Evolutionary conservation across 106 monocot species (phyloP).

Genomic region (Phalaenopsis equestris): DNA sequence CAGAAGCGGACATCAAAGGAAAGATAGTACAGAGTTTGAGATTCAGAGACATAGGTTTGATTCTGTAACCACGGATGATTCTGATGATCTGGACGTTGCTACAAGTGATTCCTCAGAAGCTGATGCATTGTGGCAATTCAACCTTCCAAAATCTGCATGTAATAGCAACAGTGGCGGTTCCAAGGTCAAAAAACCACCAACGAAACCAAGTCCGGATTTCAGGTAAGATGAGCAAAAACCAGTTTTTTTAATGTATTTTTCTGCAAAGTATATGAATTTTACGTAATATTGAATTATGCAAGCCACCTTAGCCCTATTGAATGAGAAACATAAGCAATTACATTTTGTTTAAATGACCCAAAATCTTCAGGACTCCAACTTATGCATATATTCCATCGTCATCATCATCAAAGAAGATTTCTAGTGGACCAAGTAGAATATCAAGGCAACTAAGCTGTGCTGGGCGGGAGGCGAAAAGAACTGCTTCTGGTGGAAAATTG

Average conservation of each 20-base stretch:
- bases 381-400: conserved; percentile 34
- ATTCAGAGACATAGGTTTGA: conserved; percentile 35
- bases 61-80: conserved; percentile 38
- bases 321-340: neutral
- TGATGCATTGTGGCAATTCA: conserved; percentile 59
- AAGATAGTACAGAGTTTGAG: conserved; percentile 34
- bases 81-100: conserved; percentile 68
- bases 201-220: conserved; percentile 44
- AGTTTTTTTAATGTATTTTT: no score
- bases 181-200: conserved; percentile 55
- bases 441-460: conserved; percentile 21
- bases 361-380: conserved; percentile 24
- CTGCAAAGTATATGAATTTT: no score
- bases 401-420: conserved; percentile 26
- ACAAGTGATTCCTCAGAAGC: conserved; percentile 92
- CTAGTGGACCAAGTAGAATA: conserved; percentile 25
- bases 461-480: conserved; percentile 23
- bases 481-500: conserved; percentile 20
- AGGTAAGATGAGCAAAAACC: conserved; percentile 25
- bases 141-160: conserved; percentile 28
- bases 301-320: no score
- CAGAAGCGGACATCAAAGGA: conserved; percentile 26
- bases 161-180: conserved; percentile 27
- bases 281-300: no score
- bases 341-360: neutral